These are phyloP conservation scores for Capsicum baccatum DNA, from an alignment of 257 asterid genomes.

Conservation along the genomic window DNA sequence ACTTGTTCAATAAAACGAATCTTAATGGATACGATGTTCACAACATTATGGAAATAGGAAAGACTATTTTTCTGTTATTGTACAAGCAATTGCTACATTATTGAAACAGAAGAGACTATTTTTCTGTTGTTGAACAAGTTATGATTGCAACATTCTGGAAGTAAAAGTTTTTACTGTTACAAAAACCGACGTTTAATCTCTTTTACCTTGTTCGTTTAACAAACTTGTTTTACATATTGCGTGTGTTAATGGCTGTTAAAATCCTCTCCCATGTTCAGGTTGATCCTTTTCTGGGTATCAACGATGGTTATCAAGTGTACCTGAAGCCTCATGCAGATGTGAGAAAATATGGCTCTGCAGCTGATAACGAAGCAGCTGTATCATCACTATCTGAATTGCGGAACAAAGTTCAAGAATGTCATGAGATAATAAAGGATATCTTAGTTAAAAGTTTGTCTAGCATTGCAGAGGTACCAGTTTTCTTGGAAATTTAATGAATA, in stretches of 20 bases:
- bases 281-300: conserved; percentile 86
- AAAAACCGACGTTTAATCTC: neutral
- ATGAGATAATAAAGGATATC: conserved; percentile 49
- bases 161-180: neutral
- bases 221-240: conserved; percentile 4
- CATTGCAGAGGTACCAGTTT: conserved; percentile 61
- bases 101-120: neutral
- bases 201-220: neutral
- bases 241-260: neutral
- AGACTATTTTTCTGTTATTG: conserved; percentile 15
- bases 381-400: conserved; percentile 58
- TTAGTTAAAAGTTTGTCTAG: conserved; percentile 63
- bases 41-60: conserved; percentile 25
- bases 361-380: conserved; percentile 73
- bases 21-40: neutral
- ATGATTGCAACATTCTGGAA: neutral
- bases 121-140: neutral
- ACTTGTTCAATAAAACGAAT: neutral
- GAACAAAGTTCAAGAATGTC: conserved; percentile 57
- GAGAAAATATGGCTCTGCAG: conserved; percentile 62
- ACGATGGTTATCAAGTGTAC: conserved; percentile 77
- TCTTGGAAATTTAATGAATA: neutral
- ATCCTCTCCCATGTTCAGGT: conserved; percentile 46
- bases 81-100: neutral
- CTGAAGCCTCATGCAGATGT: conserved; percentile 63